Percentiles rank a stretch among this genome's conserved stretches.
Conservation (phyloP, 768 basidiomycete species). For the Lactifluus pinguis region DNA sequence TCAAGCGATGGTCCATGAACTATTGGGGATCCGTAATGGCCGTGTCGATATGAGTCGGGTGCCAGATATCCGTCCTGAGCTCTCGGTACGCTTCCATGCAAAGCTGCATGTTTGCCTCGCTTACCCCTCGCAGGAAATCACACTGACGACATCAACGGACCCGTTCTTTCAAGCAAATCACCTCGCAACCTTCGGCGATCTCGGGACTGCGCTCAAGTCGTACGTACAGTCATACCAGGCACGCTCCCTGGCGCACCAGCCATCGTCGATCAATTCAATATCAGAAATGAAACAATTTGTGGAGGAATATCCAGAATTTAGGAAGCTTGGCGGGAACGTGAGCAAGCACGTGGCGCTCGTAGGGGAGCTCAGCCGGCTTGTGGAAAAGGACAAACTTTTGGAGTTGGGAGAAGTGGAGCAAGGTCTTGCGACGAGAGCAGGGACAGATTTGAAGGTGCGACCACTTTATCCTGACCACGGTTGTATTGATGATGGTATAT, state of each 20-base stretch:
- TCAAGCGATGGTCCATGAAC: conserved; percentile 98
- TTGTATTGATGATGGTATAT: background rate
- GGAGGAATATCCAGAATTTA: conserved; percentile 97
- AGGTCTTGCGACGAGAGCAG: conserved; percentile 86
- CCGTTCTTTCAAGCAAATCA: conserved; percentile 89
- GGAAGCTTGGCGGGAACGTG: conserved; percentile 93
- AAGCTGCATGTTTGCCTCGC: background rate
- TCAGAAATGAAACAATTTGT: conserved; percentile 96
- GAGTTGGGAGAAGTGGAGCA: conserved; percentile 95
- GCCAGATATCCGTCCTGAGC: conserved; percentile 78
- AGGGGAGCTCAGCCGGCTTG: conserved; percentile 88
- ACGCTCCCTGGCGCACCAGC: conserved; percentile 64
- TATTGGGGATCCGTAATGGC: conserved; percentile 89
- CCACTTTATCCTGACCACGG: background rate
- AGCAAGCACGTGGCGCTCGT: conserved; percentile 98
- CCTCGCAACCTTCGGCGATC: conserved; percentile 91
- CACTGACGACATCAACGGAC: conserved; percentile 83
- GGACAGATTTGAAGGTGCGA: conserved; percentile 76
- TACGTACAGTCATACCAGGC: conserved; percentile 93
- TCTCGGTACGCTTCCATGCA: conserved; percentile 46
- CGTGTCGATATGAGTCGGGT: conserved; percentile 78
- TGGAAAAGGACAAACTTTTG: conserved; percentile 76
- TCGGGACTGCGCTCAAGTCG: conserved; percentile 82
- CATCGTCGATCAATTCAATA: conserved; percentile 85
- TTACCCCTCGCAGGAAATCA: conserved; percentile 63